These are phyloP conservation scores for Gaertneriomyces semiglobifer DNA, from an alignment of 192 early-diverging fungal species.

Conservation along the genomic window DNA sequence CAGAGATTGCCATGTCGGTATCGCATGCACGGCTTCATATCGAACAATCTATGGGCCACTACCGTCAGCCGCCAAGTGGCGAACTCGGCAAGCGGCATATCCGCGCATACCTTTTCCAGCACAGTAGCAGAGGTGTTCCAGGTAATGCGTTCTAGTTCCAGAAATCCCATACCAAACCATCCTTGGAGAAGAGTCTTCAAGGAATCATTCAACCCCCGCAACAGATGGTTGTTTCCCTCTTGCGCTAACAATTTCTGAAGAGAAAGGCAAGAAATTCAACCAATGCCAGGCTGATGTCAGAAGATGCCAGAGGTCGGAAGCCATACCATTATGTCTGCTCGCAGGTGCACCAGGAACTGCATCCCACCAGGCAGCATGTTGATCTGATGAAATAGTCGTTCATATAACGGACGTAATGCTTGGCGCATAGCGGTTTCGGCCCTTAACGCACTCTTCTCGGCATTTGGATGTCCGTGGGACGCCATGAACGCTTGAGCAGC, in stretches of 20 bases:
- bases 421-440: slow-evolving; percentile 62
- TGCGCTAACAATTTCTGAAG: slow-evolving; percentile 19
- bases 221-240: slow-evolving; percentile 43
- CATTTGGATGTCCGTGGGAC: not conserved
- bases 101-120: slow-evolving; percentile 68
- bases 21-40: slow-evolving; percentile 89
- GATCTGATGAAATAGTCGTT: slow-evolving; percentile 72
- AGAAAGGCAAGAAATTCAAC: not conserved
- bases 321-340: slow-evolving; percentile 68
- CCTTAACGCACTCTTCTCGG: slow-evolving; percentile 20
- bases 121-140: slow-evolving; percentile 77
- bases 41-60: slow-evolving; percentile 53
- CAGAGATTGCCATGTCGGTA: slow-evolving; percentile 75
- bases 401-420: slow-evolving; percentile 64
- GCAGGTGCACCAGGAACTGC: slow-evolving; percentile 75
- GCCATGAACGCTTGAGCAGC: slow-evolving; percentile 15
- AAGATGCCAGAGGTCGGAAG: not conserved
- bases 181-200: slow-evolving; percentile 66
- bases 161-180: slow-evolving; percentile 68
- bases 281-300: too few relatives aligned
- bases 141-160: slow-evolving; percentile 77
- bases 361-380: slow-evolving; percentile 74
- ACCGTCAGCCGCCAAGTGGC: not conserved
- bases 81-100: not conserved
- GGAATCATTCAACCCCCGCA: slow-evolving; percentile 59